Conservation (phyloP, 164 flowering plant species). For the Chloranthus sessilifolius region DNA sequence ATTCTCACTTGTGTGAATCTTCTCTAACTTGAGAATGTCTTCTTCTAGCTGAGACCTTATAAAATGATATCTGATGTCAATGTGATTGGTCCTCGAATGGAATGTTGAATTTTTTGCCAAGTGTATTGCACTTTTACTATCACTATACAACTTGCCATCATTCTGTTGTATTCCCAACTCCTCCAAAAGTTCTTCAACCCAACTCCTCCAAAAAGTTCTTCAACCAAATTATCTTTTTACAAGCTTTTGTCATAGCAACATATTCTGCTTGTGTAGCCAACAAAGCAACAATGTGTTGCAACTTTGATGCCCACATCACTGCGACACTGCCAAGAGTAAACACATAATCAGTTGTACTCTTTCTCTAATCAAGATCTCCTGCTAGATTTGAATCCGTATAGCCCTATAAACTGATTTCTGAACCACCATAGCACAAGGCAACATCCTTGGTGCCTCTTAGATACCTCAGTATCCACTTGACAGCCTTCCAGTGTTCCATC, state of each 20-base stretch:
- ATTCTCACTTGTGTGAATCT: no score
- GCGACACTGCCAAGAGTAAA: not conserved
- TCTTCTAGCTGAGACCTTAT: no score
- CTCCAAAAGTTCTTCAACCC: not conserved
- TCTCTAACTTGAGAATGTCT: no score
- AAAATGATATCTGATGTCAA: no score
- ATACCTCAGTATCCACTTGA: no score
- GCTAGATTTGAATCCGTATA: not conserved
- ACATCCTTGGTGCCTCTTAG: not conserved
- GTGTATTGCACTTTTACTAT: not conserved
- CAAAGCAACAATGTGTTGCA: not conserved
- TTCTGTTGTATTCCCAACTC: not conserved
- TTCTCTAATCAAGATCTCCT: not conserved
- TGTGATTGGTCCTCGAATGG: no score
- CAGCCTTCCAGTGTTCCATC: not conserved
- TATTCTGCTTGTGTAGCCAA: not conserved
- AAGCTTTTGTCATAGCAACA: not conserved
- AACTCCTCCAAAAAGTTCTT: not conserved
- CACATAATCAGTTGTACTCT: not conserved
- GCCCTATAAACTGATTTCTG: not conserved
- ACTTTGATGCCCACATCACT: not conserved
- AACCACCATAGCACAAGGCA: not conserved
- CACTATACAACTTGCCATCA: not conserved
- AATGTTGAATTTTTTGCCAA: no score
- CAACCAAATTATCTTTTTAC: conserved; percentile 1